A percentile compares a stretch with the other conserved stretches of the same genome.
phyloP scores from a whole-genome alignment of 768 basidiomycete genomes.

The Hebeloma cylindrosporum region DNA sequence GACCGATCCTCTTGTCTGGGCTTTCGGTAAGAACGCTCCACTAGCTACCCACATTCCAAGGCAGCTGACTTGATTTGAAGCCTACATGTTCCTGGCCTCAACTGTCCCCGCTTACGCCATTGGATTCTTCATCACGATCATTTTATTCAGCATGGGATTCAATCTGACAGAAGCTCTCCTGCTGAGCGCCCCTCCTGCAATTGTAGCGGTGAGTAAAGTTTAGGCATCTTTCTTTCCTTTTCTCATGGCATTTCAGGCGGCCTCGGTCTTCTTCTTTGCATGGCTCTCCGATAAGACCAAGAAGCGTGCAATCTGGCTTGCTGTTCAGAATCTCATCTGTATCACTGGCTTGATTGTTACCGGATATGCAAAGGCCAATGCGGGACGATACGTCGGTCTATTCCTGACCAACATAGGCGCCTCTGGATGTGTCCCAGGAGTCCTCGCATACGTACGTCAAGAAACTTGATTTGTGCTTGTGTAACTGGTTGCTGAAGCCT shows the following conservation, averaged over 20 bases:
- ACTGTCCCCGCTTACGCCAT: conserved; percentile 21
- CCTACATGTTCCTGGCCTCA: conserved; percentile 37
- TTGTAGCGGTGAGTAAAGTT: conserved; percentile 19
- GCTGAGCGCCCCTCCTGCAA: conserved; percentile 20
- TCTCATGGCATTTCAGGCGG: conserved; percentile 23
- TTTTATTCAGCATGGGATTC: conserved; percentile 21
- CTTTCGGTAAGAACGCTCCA: conserved; percentile 26
- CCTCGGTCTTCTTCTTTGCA: conserved; percentile 35
- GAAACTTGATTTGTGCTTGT: not conserved
- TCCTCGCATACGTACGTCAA: conserved; percentile 36
- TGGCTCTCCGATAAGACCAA: conserved; percentile 35
- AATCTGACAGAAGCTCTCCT: conserved; percentile 13
- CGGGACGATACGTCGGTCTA: conserved; percentile 34
- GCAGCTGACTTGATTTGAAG: conserved; percentile 12
- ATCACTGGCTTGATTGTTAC: conserved; percentile 33
- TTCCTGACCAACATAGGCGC: conserved; percentile 35
- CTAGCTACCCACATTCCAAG: too few species aligned
- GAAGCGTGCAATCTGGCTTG: conserved; percentile 32
- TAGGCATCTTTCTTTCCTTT: too few species aligned
- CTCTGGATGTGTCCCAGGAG: conserved; percentile 34
- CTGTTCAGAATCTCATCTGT: conserved; percentile 29
- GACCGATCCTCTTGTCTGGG: conserved; percentile 39
- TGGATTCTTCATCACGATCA: conserved; percentile 21
- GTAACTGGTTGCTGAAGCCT: not conserved
- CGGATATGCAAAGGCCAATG: conserved; percentile 26